phyloP scores from a whole-genome alignment of 1,139 yeast genomes.

The Blastobotrys persicus region DNA sequence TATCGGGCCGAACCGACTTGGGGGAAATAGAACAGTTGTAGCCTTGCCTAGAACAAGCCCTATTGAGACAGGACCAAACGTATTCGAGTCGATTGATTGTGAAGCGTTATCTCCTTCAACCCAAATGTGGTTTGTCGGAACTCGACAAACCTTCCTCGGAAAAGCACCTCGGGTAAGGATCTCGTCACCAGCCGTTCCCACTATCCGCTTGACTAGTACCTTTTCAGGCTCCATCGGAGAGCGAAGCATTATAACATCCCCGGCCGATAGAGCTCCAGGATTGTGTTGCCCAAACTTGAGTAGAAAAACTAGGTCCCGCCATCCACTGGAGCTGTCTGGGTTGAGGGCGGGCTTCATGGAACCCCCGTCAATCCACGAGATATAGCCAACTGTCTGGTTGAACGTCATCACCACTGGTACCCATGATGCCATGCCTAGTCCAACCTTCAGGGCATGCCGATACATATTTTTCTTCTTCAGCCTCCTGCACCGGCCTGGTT shows the following conservation, averaged over 20 bases:
- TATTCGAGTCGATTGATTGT: conserved; percentile 80
- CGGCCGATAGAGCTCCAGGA: conserved; percentile 48
- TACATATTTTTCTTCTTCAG: background rate
- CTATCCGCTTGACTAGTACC: conserved; percentile 71
- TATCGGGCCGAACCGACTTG: conserved; percentile 45
- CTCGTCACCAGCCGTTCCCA: conserved; percentile 70
- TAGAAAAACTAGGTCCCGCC: conserved; percentile 66
- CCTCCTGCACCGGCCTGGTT: no score
- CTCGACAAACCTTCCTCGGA: conserved; percentile 56
- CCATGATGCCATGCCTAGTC: conserved; percentile 48
- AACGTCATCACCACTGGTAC: conserved; percentile 72
- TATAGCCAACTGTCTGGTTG: conserved; percentile 67
- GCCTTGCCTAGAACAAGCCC: conserved; percentile 79
- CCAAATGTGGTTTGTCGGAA: conserved; percentile 87
- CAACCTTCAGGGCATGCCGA: conserved; percentile 7
- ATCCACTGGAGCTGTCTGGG: conserved; percentile 51
- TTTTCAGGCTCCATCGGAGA: conserved; percentile 78
- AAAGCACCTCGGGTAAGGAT: conserved; percentile 59
- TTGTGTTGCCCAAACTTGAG: conserved; percentile 59
- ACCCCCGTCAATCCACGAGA: conserved; percentile 74
- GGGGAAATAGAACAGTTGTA: conserved; percentile 64
- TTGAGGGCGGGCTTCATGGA: conserved; percentile 92
- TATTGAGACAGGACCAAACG: conserved; percentile 79
- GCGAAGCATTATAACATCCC: conserved; percentile 74
- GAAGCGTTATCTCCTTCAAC: conserved; percentile 87